Evolutionary conservation across 805 yeast genomes (phyloP), one percentile per base, ranked within the genome.

Genomic region (Candida broadrunensis): DNA sequence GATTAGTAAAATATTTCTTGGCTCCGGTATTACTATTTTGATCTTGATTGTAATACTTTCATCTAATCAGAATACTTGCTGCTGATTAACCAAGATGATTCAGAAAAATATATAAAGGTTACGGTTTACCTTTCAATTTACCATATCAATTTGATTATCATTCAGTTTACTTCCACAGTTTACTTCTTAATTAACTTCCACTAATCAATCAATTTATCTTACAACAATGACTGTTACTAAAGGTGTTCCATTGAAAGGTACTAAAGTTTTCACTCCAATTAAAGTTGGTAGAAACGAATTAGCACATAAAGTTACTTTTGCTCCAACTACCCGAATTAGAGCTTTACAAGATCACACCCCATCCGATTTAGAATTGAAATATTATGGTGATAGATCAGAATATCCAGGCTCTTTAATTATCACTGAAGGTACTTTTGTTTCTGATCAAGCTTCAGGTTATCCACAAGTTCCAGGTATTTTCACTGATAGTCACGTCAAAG

Each of bases 391-490:
- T 31, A 54, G 69, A 42, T 49, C 67, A 7, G 47, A 52, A 26
- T 40, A 30, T 19, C 65, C 67, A 1, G 69, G 68, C 1, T 39
- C 58, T 4, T 49, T 62, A 18, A 8, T 65, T 5, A 50, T 58
- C 8, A 43, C 67, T 12, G 71, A 65, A 47, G 67, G 58, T 11
- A 57, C 65, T 12, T 42, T 52, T 25, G 56, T 62, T 7, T 54
- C 68, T 6, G 51, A 53, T 23, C 52, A 35, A 24, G 56, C 63
- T 26, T 76, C 81, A 37, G 65, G 75, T 20, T 69, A 65, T 44
- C 21, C 54, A 16, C 43, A 56, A 21, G 73, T 62, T 2, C 81
- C 84, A 23, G 79, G 79, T 50, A 67, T 80, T 38, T 70, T 67
- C 61, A 68, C 61, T 19, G 69, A 70, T 5, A 58, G 63, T 17